Percentiles rank a stretch among this genome's conserved stretches.
Conservation (phyloP, 75 land plant species). For the Picea sitchensis region DNA sequence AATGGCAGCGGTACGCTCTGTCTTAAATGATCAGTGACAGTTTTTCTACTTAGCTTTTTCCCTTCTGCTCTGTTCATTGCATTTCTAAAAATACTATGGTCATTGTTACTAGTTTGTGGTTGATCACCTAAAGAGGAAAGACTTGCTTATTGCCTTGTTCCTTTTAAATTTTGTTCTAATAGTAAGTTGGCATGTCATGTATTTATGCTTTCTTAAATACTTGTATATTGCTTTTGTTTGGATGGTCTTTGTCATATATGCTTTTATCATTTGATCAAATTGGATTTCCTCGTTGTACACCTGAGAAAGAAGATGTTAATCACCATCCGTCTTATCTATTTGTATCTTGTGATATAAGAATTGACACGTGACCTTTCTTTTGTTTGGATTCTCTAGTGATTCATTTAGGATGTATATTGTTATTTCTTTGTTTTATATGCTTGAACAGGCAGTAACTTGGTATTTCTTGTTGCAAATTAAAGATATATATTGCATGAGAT, state of each 20-base stretch:
- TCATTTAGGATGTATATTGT: no score
- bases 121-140: neutral
- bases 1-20: slow-evolving; percentile 46
- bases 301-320: neutral
- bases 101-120: neutral
- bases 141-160: neutral
- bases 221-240: neutral
- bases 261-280: neutral
- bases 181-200: neutral
- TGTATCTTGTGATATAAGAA: no score
- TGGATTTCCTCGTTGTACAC: neutral
- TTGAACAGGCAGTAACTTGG: no score
- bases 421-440: no score
- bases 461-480: no score
- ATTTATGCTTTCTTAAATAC: neutral
- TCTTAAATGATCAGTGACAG: neutral
- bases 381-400: no score
- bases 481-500: no score
- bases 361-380: no score
- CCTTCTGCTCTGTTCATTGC: neutral
- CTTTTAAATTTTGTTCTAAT: neutral
- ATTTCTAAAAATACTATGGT: slow-evolving; percentile 1
- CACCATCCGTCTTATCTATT: neutral
- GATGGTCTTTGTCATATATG: neutral
- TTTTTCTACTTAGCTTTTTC: neutral